Evolutionary conservation across 2,329 filamentous ascomycete genomes (phyloP).

Genomic region (Mycosphaerella arachidis): DNA sequence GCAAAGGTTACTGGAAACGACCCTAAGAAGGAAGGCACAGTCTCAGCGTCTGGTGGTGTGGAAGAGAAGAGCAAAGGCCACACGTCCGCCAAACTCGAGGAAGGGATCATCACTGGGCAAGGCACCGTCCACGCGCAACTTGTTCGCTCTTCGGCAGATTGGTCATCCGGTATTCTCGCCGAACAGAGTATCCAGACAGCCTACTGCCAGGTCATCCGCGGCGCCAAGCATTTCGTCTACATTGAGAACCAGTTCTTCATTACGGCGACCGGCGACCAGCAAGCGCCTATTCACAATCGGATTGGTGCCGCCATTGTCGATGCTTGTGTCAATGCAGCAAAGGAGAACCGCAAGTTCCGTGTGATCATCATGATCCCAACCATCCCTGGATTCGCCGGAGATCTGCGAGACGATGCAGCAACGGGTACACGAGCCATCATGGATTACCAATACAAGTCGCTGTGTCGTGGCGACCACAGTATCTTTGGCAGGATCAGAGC

Average conservation of each 20-base stretch:
- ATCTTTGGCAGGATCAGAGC: slow-evolving; percentile 76
- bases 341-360: slow-evolving; percentile 81
- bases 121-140: slow-evolving; percentile 79
- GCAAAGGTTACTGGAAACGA: slow-evolving; percentile 32
- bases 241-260: slow-evolving; percentile 99
- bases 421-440: slow-evolving; percentile 89
- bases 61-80: slow-evolving; percentile 29
- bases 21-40: slow-evolving; percentile 29
- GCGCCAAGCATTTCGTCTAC: slow-evolving; percentile 88
- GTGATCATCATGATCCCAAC: slow-evolving; percentile 88
- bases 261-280: slow-evolving; percentile 72
- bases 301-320: slow-evolving; percentile 89
- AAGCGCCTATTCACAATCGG: slow-evolving; percentile 78
- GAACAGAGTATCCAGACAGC: slow-evolving; percentile 87
- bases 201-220: slow-evolving; percentile 77
- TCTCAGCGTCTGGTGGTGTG: slow-evolving; percentile 31
- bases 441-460: slow-evolving; percentile 98
- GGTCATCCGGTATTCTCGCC: slow-evolving; percentile 83
- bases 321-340: slow-evolving; percentile 72
- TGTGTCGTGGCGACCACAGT: slow-evolving; percentile 83
- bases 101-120: slow-evolving; percentile 38
- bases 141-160: slow-evolving; percentile 85
- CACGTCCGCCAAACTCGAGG: slow-evolving; percentile 21
- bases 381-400: slow-evolving; percentile 90
- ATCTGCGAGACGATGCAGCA: slow-evolving; percentile 77